Base-by-base conservation (phyloP, 208 protist species). In the Wallacemonas sp. region DNA sequence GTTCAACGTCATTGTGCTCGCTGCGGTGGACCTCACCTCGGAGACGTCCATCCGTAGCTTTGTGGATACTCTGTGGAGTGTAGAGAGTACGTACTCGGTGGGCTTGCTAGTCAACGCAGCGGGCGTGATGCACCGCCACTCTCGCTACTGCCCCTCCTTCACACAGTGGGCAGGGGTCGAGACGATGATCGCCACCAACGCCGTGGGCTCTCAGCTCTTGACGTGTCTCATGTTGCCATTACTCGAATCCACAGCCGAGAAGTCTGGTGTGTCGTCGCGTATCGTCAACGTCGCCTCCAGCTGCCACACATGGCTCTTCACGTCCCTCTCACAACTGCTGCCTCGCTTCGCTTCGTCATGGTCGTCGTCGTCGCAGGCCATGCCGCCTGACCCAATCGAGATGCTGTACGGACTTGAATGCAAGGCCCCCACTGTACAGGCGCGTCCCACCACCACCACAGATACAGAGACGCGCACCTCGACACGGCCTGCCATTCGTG, bases 221-320 rank as follows among this genome's bases (percentile, higher is more conserved):
- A 91, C 85, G 9, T 55, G 85, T 58, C 73, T 92, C 49, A 63
- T 96, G 51, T 65, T 96, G 22, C 87, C 90, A 2, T 39, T 88
- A 54, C 69, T 96, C 21, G 70, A 81, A 11, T 68, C 79, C 33
- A 90, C 82, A 8, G 85, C 84, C 24, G 72, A 84, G 24, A 65
- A 45, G 28, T 75, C 65, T 8, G 80, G 79, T 5, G 79, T 88
- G 41, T 67, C 80, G 27, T 93, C 90, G 39, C 86, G 90, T 44
- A 77, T 96, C 61, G 79, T 96, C 1, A 92, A 94, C 47, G 85
- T 96, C 8, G 82, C 77, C n/a, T 96, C 90, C 15, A 86, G 80
- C 53, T 92, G 87, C 69, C 90, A 96, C 71, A 83, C 80, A 0
- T 95, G 90, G 72, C 78, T 95, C 0, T 44, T 47, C 51, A 58